Conservation (phyloP, 2,329 filamentous ascomycete genomes). For the Arthroderma sp. region DNA sequence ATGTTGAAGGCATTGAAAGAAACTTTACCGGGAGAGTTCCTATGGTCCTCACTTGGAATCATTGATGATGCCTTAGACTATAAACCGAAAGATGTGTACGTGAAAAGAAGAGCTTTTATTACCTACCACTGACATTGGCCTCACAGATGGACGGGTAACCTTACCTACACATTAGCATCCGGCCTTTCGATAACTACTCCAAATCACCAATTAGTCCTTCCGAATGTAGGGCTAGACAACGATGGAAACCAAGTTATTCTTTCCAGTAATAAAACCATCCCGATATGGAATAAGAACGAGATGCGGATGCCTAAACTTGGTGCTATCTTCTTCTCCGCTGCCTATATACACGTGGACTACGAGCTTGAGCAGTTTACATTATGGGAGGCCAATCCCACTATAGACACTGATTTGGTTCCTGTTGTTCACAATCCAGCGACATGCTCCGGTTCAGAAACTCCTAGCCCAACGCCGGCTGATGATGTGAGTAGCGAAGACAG, state of each 20-base stretch:
- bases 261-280: background rate
- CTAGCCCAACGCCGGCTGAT: background rate
- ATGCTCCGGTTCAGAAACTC: too few species aligned
- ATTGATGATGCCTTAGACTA: too few species aligned
- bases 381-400: slow-evolving; percentile 11
- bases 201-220: slow-evolving; percentile 22
- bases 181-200: slow-evolving; percentile 15
- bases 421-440: background rate
- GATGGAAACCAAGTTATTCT: slow-evolving; percentile 3
- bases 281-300: background rate
- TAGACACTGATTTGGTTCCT: slow-evolving; percentile 13
- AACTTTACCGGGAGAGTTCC: background rate
- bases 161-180: slow-evolving; percentile 10
- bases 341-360: slow-evolving; percentile 21
- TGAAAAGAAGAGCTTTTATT: too few species aligned
- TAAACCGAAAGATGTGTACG: too few species aligned
- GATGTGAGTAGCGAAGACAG: background rate
- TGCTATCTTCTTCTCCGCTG: slow-evolving; percentile 18
- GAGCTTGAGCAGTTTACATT: slow-evolving; percentile 13
- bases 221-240: slow-evolving; percentile 14
- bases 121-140: too few species aligned
- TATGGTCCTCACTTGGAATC: too few species aligned
- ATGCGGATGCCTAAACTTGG: slow-evolving; percentile 12
- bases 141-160: slow-evolving; percentile 7
- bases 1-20: slow-evolving; percentile 1